Percentiles rank a stretch among this genome's conserved stretches.
These are phyloP conservation scores for Oryza glaberrima DNA, from an alignment of 176 grass and related monocot genomes.

Conservation along the genomic window DNA sequence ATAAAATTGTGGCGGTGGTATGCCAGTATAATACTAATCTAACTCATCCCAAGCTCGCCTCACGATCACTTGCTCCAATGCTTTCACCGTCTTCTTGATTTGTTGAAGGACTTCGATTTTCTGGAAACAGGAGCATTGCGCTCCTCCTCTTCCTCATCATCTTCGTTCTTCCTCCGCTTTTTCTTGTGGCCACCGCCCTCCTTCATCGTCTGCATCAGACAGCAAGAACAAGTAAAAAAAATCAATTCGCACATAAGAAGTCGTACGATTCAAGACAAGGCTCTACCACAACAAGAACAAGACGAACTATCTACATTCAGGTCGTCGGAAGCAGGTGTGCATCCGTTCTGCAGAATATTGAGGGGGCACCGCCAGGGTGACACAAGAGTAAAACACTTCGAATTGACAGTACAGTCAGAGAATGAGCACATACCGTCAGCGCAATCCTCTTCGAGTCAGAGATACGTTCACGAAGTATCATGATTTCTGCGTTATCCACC, in stretches of 20 bases:
- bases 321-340: background rate
- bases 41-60: background rate
- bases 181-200: constrained; percentile 66
- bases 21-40: constrained; percentile 23
- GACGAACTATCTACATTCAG: background rate
- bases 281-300: background rate
- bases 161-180: constrained; percentile 52
- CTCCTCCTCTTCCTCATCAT: constrained; percentile 64
- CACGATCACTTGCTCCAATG: background rate
- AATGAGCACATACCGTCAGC: constrained; percentile 52
- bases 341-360: constrained; percentile 7
- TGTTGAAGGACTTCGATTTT: constrained; percentile 54
- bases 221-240: background rate
- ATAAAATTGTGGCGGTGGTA: background rate
- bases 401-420: constrained; percentile 7
- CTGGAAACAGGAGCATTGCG: constrained; percentile 28
- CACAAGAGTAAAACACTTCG: background rate
- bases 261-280: background rate
- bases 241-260: background rate
- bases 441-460: constrained; percentile 76
- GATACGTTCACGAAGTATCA: constrained; percentile 64
- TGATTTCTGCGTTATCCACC: constrained; percentile 57
- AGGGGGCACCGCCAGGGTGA: background rate
- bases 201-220: constrained; percentile 60
- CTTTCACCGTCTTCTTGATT: constrained; percentile 57